These are phyloP conservation scores for Turnera subulata DNA, from an alignment of 345 rosid species.

Conservation along the genomic window DNA sequence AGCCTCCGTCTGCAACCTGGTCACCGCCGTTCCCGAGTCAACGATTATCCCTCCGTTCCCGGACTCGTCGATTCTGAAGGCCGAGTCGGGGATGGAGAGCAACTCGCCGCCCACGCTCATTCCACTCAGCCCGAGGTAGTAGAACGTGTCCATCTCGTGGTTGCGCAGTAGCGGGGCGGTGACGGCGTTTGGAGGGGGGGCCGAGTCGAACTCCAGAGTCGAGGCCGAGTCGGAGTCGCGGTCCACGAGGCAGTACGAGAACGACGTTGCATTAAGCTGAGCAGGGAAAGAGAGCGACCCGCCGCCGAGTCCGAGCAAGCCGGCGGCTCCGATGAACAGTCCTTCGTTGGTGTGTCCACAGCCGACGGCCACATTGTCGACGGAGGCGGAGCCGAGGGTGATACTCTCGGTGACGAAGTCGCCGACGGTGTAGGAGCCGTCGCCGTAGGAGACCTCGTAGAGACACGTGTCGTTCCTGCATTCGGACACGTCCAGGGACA, in stretches of 20 bases:
- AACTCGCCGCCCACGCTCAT: constrained; percentile 68
- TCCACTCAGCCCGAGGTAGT: constrained; percentile 61
- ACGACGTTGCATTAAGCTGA: constrained; percentile 59
- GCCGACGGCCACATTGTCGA: constrained; percentile 64
- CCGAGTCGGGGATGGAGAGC: constrained; percentile 43
- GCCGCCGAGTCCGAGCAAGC: constrained; percentile 86
- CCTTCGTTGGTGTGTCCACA: constrained; percentile 91
- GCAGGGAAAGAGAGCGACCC: constrained; percentile 75
- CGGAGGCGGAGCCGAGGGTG: constrained; percentile 54
- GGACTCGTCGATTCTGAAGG: constrained; percentile 54
- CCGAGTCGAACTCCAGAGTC: constrained; percentile 54
- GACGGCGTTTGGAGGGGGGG: constrained; percentile 44
- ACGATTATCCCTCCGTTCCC: constrained; percentile 80
- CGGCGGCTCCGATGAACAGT: constrained; percentile 75
- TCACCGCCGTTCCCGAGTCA: constrained; percentile 90
- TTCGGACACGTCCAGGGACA: constrained; percentile 59
- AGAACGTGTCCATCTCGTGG: constrained; percentile 65
- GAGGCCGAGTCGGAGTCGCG: constrained; percentile 85
- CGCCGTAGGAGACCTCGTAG: constrained; percentile 85
- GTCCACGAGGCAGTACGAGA: constrained; percentile 84
- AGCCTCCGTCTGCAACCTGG: constrained; percentile 55
- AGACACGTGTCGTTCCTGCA: constrained; percentile 69
- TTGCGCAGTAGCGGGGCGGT: constrained; percentile 67
- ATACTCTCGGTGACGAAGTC: constrained; percentile 75
- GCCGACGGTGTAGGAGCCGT: constrained; percentile 85